A percentile compares a stretch with the other conserved stretches of the same genome.
These are phyloP conservation scores for Trichothecium sympodiale DNA, from an alignment of 2,329 filamentous ascomycete species.

Conservation along the genomic window DNA sequence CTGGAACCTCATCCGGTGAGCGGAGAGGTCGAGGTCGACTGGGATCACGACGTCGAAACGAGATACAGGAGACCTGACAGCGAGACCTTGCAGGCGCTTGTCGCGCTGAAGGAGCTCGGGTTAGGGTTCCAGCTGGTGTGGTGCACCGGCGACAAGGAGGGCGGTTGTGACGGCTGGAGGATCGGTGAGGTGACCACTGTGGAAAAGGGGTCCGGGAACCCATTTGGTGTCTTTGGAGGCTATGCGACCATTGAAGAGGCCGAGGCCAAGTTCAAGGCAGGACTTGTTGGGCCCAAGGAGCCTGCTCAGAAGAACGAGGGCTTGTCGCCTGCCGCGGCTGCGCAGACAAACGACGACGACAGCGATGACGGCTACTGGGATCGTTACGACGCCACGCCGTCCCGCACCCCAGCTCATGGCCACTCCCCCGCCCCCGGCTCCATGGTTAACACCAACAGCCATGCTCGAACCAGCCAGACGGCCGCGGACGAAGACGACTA, in stretches of 20 bases:
- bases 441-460: constrained; percentile 7
- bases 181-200: constrained; percentile 57
- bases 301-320: constrained; percentile 5
- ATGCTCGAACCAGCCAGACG: constrained; percentile 13
- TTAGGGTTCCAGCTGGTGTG: constrained; percentile 58
- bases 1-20: constrained; percentile 74
- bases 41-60: constrained; percentile 42
- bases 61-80: constrained; percentile 59
- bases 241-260: constrained; percentile 44
- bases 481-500: constrained; percentile 55
- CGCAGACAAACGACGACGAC: constrained; percentile 41
- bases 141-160: constrained; percentile 54
- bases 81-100: constrained; percentile 62
- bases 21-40: constrained; percentile 67
- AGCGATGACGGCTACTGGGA: constrained; percentile 75
- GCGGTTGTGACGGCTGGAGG: constrained; percentile 55
- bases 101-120: constrained; percentile 49
- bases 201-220: constrained; percentile 36
- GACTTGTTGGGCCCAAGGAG: constrained; percentile 10
- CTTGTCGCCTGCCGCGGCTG: constrained; percentile 6
- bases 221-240: constrained; percentile 43
- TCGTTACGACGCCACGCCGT: constrained; percentile 62
- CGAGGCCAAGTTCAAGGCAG: constrained; percentile 38
- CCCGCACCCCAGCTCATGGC: constrained; percentile 50
- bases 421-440: constrained; percentile 48